A percentile compares a stretch with the other conserved stretches of the same genome.
These are phyloP conservation scores for Bretschneidera sinensis DNA, from an alignment of 345 rosid genomes.

Conservation along the genomic window DNA sequence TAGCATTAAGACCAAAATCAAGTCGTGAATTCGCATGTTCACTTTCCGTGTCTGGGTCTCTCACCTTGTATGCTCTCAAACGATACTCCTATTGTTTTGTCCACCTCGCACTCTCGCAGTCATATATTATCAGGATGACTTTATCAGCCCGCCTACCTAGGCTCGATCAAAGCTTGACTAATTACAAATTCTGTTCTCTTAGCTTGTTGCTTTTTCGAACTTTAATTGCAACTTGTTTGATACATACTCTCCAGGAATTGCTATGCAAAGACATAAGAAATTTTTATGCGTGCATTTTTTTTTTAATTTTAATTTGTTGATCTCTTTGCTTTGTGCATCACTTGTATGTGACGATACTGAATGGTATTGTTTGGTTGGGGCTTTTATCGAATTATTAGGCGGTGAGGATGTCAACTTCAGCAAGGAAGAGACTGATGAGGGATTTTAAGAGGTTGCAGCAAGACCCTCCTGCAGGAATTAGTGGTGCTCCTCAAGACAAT, in stretches of 20 bases:
- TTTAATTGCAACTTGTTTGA: no score
- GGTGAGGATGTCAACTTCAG: conserved; percentile 50
- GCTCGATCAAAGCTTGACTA: not conserved
- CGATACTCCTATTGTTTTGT: no score
- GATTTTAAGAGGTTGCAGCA: conserved; percentile 60
- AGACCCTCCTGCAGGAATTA: conserved; percentile 57
- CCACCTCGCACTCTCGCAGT: not conserved
- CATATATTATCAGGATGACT: no score
- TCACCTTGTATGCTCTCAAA: no score
- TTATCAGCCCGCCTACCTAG: not conserved
- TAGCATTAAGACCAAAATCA: not conserved
- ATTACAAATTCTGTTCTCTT: no score
- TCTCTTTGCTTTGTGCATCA: not conserved
- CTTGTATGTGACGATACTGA: not conserved
- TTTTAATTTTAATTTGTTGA: not conserved
- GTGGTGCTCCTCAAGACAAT: conserved; percentile 59
- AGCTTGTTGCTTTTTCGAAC: not conserved
- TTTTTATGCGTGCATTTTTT: not conserved
- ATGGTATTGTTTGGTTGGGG: not conserved
- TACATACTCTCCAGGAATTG: not conserved
- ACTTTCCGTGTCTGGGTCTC: not conserved
- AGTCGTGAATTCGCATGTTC: not conserved
- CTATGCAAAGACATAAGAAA: not conserved
- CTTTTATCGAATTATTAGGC: conserved; percentile 13
- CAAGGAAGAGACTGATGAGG: conserved; percentile 62